phyloP scores from a whole-genome alignment of 2,329 filamentous ascomycete species.

The Phialophora verrucosa region DNA sequence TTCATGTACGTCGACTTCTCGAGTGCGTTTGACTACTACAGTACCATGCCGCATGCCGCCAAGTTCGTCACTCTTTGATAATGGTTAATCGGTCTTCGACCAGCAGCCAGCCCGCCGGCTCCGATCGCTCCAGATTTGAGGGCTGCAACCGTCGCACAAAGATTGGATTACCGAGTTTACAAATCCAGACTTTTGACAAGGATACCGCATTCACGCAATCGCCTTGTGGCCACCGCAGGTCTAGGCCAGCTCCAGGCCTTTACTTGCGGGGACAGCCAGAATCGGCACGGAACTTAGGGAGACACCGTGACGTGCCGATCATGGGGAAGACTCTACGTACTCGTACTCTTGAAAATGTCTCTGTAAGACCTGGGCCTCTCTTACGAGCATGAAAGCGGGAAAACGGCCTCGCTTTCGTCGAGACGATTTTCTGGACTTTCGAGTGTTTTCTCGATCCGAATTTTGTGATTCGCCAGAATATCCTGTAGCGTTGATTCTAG shows the following conservation, averaged over 20 bases:
- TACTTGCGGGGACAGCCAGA: conserved; percentile 1
- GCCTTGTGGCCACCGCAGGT: background rate
- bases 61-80: background rate
- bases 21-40: background rate
- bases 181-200: conserved; percentile 14
- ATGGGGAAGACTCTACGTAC: background rate
- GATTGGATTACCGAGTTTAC: background rate
- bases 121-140: background rate
- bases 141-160: background rate
- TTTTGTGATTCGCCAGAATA: conserved; percentile 29
- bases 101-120: background rate
- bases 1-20: background rate
- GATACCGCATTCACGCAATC: background rate
- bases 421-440: conserved; percentile 14
- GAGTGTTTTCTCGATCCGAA: conserved; percentile 9
- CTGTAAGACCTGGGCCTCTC: background rate
- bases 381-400: background rate
- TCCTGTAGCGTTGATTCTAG: conserved; percentile 14
- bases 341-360: background rate
- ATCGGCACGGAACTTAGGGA: background rate
- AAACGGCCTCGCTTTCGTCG: background rate
- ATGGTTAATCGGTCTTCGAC: background rate
- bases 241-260: conserved; percentile 3
- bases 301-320: background rate
- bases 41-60: background rate